phyloP scores from a whole-genome alignment of 352 stramenopile species.

The Albugo laibachii region DNA sequence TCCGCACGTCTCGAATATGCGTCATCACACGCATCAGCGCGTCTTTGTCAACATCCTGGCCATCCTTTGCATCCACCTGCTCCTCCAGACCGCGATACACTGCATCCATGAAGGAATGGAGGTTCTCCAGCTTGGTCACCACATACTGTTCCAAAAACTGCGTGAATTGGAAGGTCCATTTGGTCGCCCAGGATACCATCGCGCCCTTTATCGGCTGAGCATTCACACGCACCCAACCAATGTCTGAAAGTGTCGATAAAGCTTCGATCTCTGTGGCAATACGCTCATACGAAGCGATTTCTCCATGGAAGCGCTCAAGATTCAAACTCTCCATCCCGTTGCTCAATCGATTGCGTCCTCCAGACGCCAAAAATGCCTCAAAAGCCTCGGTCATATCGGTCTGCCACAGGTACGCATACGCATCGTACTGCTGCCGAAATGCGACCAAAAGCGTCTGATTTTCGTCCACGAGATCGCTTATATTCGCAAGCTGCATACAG shows the following conservation, averaged over 20 bases:
- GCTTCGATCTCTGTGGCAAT: constrained; percentile 82
- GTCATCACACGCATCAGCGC: constrained; percentile 95
- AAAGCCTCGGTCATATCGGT: constrained; percentile 87
- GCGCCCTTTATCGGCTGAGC: constrained; percentile 93
- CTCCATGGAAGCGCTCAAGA: constrained; percentile 88
- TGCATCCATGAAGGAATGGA: constrained; percentile 88
- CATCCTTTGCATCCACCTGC: constrained; percentile 22
- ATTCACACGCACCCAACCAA: constrained; percentile 96
- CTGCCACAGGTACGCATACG: constrained; percentile 92
- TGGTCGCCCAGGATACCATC: constrained; percentile 89
- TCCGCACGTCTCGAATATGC: constrained; percentile 87
- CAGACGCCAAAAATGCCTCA: constrained; percentile 77
- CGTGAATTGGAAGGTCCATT: constrained; percentile 94
- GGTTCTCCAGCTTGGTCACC: constrained; percentile 61
- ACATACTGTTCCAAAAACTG: constrained; percentile 86
- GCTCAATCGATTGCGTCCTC: constrained; percentile 22
- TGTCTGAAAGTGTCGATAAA: constrained; percentile 78
- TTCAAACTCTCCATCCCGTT: constrained; percentile 82
- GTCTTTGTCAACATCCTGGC: constrained; percentile 80
- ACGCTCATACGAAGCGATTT: constrained; percentile 92
- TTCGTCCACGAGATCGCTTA: constrained; percentile 83
- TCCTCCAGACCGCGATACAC: constrained; percentile 81
- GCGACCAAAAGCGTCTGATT: constrained; percentile 84
- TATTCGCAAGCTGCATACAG: constrained; percentile 83
- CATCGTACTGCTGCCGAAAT: constrained; percentile 91